A percentile compares a stretch with the other conserved stretches of the same genome.
Conservation (phyloP, 345 rosid species). For the Corchorus olitorius region DNA sequence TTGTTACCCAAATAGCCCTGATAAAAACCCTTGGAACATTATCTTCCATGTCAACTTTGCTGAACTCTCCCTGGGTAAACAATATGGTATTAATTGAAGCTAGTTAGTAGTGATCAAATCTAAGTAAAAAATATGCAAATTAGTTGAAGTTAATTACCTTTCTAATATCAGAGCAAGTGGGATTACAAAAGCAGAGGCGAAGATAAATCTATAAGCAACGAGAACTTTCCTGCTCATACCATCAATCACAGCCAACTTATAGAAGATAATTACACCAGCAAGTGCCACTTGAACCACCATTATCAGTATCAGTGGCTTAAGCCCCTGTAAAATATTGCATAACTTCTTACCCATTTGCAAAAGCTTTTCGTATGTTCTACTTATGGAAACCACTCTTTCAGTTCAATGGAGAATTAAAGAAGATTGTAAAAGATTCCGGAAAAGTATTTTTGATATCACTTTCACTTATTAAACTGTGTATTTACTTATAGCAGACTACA, state of each 20-base stretch:
- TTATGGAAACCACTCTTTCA: too few relatives aligned
- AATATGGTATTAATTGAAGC: too few relatives aligned
- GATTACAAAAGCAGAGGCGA: constrained; percentile 6
- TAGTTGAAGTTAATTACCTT: neutral
- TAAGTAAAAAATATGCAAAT: neutral
- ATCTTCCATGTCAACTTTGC: neutral
- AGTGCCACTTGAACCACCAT: constrained; percentile 4
- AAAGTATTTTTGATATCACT: too few relatives aligned
- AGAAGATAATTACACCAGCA: constrained; percentile 1
- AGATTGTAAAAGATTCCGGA: too few relatives aligned
- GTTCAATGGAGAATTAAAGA: too few relatives aligned
- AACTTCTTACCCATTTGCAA: too few relatives aligned
- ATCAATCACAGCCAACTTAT: neutral
- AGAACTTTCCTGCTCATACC: constrained; percentile 15
- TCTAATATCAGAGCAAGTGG: neutral
- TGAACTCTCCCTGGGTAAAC: neutral
- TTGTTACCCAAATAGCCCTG: constrained; percentile 8
- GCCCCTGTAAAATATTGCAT: neutral
- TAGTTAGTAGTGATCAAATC: too few relatives aligned
- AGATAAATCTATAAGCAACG: neutral
- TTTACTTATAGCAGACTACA: too few relatives aligned
- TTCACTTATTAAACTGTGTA: too few relatives aligned
- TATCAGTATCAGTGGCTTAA: neutral
- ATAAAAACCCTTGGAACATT: neutral
- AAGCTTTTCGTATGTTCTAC: too few relatives aligned